Evolutionary conservation across 208 protist genomes (phyloP).

Genomic region (Acanthamoeba polyphaga): DNA sequence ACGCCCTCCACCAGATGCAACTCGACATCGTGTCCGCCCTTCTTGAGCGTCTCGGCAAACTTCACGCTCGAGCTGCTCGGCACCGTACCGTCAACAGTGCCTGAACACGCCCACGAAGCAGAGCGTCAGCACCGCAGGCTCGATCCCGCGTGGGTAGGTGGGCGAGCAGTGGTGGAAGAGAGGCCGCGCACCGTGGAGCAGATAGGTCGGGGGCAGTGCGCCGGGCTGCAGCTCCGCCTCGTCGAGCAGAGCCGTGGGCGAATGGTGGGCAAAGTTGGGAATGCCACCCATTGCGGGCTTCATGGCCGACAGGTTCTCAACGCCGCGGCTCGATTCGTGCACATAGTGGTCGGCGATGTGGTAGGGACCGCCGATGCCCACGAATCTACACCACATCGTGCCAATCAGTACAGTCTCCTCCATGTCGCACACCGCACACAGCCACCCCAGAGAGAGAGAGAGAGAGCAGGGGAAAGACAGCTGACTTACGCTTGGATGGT

Average conservation of each 20-base stretch:
- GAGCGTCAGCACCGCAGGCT: background rate
- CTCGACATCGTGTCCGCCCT: background rate
- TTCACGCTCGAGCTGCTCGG: conserved; percentile 15
- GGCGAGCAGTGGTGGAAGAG: background rate
- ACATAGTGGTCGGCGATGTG: conserved; percentile 64
- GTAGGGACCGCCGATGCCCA: conserved; percentile 58
- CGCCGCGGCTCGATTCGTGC: conserved; percentile 38
- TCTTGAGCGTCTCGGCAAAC: conserved; percentile 36
- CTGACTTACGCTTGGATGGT: background rate
- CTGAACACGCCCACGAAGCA: background rate
- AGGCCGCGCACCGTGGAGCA: background rate
- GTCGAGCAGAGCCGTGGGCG: conserved; percentile 25
- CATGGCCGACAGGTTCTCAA: conserved; percentile 68
- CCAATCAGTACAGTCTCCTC: too few relatives aligned
- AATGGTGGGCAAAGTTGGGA: conserved; percentile 57
- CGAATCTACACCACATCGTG: background rate
- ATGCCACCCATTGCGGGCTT: conserved; percentile 58
- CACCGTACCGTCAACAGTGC: conserved; percentile 13
- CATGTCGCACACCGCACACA: too few relatives aligned
- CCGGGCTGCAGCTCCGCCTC: background rate
- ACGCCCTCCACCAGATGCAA: conserved; percentile 35
- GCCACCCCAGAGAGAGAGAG: background rate
- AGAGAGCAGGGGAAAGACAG: too few relatives aligned
- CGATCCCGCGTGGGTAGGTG: background rate
- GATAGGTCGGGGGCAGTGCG: background rate